Percentiles rank a stretch among this genome's conserved stretches.
phyloP scores from a whole-genome alignment of 257 asterid species.

The Verbascum thapsus region DNA sequence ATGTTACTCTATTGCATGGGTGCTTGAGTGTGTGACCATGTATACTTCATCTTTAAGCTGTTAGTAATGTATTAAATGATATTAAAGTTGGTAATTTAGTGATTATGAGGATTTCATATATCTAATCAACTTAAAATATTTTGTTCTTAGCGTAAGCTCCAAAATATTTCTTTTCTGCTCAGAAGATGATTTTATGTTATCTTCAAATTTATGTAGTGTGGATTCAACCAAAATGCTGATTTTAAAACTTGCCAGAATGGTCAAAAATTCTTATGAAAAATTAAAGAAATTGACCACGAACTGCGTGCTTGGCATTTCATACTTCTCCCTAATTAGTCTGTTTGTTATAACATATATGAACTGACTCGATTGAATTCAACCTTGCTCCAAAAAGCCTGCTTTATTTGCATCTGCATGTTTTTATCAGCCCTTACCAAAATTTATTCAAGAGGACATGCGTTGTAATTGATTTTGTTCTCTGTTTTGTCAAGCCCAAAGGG shows the following conservation, averaged over 20 bases:
- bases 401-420: conserved; percentile 10
- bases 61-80: neutral
- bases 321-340: no score
- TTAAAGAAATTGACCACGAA: no score
- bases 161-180: no score
- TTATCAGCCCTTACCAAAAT: conserved; percentile 15
- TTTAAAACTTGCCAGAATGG: no score
- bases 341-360: no score
- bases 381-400: conserved; percentile 16
- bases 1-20: neutral
- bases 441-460: conserved; percentile 35
- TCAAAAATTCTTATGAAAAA: no score
- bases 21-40: neutral
- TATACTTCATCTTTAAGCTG: neutral
- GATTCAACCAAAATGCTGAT: no score
- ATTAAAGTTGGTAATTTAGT: neutral
- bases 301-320: no score
- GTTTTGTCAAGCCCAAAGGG: conserved; percentile 54
- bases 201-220: no score
- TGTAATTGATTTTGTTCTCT: conserved; percentile 42
- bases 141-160: no score
- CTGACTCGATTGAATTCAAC: neutral
- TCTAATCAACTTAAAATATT: neutral
- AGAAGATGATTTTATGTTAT: no score
- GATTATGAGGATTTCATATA: neutral